Conservation (phyloP, 2,329 filamentous ascomycete species). For the Scolecobasidium constrictum region DNA sequence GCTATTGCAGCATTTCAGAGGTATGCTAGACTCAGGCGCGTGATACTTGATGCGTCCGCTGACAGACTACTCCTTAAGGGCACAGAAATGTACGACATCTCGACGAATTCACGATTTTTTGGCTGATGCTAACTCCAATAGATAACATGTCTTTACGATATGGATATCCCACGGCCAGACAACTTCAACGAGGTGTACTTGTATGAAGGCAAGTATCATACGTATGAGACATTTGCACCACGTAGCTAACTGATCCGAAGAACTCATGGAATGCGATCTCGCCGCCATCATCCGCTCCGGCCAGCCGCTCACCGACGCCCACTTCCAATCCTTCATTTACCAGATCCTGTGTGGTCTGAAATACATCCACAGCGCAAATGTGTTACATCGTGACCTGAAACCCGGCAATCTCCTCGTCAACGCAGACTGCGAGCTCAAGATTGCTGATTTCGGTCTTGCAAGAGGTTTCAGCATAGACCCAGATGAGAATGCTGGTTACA, state of each 20-base stretch:
- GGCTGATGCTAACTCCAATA: no score
- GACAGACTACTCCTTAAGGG: constrained; percentile 18
- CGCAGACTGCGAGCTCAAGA: constrained; percentile 98
- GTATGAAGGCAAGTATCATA: constrained; percentile 65
- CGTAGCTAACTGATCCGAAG: constrained; percentile 22
- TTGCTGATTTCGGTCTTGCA: constrained; percentile 94
- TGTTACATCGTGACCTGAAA: constrained; percentile 92
- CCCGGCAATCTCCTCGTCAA: constrained; percentile 96
- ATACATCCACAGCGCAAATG: constrained; percentile 98
- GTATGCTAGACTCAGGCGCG: constrained; percentile 15
- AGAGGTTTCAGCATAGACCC: constrained; percentile 95
- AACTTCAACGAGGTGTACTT: constrained; percentile 99
- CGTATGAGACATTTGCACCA: no score
- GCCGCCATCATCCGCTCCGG: constrained; percentile 96
- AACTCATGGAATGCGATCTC: constrained; percentile 98
- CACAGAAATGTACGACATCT: constrained; percentile 33
- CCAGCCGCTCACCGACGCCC: constrained; percentile 92
- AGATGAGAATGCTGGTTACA: constrained; percentile 96
- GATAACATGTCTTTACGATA: constrained; percentile 98
- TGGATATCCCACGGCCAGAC: constrained; percentile 95
- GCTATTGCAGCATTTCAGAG: constrained; percentile 90
- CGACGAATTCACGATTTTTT: no score
- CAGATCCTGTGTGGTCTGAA: constrained; percentile 98
- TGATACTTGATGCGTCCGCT: background rate
- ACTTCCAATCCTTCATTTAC: constrained; percentile 99